A percentile compares a stretch with the other conserved stretches of the same genome.
These are phyloP conservation scores for Yamadazyma conglobata DNA, from an alignment of 1,139 yeast genomes.

Conservation along the genomic window DNA sequence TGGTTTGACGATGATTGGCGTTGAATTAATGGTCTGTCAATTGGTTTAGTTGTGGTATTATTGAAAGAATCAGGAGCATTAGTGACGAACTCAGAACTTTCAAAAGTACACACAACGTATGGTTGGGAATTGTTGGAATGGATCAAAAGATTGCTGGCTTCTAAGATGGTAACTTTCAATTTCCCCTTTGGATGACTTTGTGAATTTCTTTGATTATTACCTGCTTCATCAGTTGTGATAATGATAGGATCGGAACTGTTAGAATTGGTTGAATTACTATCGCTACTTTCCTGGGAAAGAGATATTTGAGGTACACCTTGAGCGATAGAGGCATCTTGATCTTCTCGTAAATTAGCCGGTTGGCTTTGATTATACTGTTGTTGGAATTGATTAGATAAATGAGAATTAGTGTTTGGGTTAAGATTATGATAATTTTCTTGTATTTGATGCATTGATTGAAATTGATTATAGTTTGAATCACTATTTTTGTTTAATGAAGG, in stretches of 20 bases:
- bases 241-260: slow-evolving; percentile 26
- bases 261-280: slow-evolving; percentile 5
- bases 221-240: slow-evolving; percentile 47
- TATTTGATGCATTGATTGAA: slow-evolving; percentile 10
- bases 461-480: slow-evolving; percentile 9
- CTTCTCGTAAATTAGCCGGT: no score
- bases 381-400: slow-evolving; percentile 2
- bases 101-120: slow-evolving; percentile 91
- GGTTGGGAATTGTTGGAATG: slow-evolving; percentile 55
- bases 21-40: slow-evolving; percentile 48
- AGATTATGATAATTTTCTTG: slow-evolving; percentile 11
- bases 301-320: neutral
- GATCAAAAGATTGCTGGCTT: slow-evolving; percentile 67
- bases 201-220: slow-evolving; percentile 28
- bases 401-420: slow-evolving; percentile 6
- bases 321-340: neutral
- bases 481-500: slow-evolving; percentile 16
- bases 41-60: slow-evolving; percentile 19
- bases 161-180: slow-evolving; percentile 72
- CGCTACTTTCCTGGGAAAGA: slow-evolving; percentile 9
- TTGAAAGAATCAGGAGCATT: slow-evolving; percentile 70
- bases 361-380: slow-evolving; percentile 6
- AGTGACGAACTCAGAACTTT: slow-evolving; percentile 85
- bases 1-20: slow-evolving; percentile 68
- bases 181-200: slow-evolving; percentile 65